phyloP scores from a whole-genome alignment of 2,329 filamentous ascomycete species.

The Aphanoascus verrucosus region DNA sequence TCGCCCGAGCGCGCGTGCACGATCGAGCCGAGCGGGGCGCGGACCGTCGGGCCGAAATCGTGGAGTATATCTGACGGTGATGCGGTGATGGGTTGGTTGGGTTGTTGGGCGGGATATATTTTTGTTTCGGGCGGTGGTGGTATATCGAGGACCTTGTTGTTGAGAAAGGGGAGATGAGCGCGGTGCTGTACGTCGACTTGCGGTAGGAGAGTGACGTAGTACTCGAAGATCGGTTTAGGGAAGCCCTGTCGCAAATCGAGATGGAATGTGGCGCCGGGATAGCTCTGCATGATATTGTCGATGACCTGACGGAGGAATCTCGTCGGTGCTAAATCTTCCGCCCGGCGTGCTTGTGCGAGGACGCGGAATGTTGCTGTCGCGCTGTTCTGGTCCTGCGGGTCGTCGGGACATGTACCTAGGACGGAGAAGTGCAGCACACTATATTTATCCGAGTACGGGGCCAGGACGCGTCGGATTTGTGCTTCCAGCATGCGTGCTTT shows the following conservation, averaged over 20 bases:
- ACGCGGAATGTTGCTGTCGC: constrained; percentile 35
- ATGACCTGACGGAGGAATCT: constrained; percentile 30
- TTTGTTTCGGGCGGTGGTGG: constrained; percentile 19
- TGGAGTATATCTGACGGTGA: constrained; percentile 3
- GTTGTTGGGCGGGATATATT: constrained; percentile 20
- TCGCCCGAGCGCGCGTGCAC: constrained; percentile 29
- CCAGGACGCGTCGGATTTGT: constrained; percentile 34
- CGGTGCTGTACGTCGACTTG: constrained; percentile 22
- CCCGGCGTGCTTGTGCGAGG: constrained; percentile 37
- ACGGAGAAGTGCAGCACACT: constrained; percentile 24
- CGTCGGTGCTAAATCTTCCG: constrained; percentile 25
- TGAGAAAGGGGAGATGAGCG: constrained; percentile 20
- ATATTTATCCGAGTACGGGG: constrained; percentile 26
- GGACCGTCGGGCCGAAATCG: constrained; percentile 23
- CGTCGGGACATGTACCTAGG: constrained; percentile 22
- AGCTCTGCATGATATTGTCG: constrained; percentile 34
- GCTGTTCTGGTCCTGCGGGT: constrained; percentile 34
- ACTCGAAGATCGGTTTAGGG: constrained; percentile 28
- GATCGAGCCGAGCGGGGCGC: constrained; percentile 24
- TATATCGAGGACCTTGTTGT: constrained; percentile 17
- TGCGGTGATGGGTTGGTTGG: constrained; percentile 17
- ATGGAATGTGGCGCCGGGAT: constrained; percentile 31
- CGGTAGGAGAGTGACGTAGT: constrained; percentile 23
- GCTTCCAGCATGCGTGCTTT: constrained; percentile 40
- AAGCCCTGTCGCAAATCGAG: constrained; percentile 27